These are phyloP conservation scores for Ramularia endophylla DNA, from an alignment of 2,329 filamentous ascomycete genomes.

Conservation along the genomic window DNA sequence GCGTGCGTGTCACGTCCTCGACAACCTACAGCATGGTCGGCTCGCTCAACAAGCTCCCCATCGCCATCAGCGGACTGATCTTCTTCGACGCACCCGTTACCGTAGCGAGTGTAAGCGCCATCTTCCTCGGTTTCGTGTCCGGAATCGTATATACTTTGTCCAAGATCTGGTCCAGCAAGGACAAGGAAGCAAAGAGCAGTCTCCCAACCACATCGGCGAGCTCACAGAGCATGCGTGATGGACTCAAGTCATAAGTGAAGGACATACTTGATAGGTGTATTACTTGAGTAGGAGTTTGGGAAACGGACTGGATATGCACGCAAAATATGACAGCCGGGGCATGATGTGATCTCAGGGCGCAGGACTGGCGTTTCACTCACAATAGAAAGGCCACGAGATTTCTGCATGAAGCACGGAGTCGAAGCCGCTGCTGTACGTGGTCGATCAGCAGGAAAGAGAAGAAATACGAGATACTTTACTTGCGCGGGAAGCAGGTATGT, in stretches of 20 bases:
- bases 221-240: slow-evolving; percentile 83
- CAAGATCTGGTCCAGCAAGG: slow-evolving; percentile 76
- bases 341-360: too few species aligned
- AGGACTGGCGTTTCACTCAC: too few species aligned
- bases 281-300: not conserved
- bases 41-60: slow-evolving; percentile 94
- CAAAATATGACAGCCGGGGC: too few species aligned
- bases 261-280: not conserved
- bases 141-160: slow-evolving; percentile 86
- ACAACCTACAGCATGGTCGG: slow-evolving; percentile 99
- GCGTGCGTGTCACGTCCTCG: slow-evolving; percentile 92
- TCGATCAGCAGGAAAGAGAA: too few species aligned
- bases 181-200: slow-evolving; percentile 47
- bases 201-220: slow-evolving; percentile 67
- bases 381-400: too few species aligned
- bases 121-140: slow-evolving; percentile 83
- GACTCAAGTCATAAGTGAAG: slow-evolving; percentile 57
- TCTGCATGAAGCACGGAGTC: too few species aligned
- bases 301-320: too few species aligned
- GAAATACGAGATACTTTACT: too few species aligned
- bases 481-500: too few species aligned
- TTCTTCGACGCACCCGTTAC: slow-evolving; percentile 96
- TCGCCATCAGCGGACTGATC: slow-evolving; percentile 83
- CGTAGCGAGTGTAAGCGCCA: slow-evolving; percentile 84
- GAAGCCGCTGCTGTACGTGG: too few species aligned